Base-by-base conservation (phyloP, 208 protist genomes). In the Trypanosoma platydactyli region DNA sequence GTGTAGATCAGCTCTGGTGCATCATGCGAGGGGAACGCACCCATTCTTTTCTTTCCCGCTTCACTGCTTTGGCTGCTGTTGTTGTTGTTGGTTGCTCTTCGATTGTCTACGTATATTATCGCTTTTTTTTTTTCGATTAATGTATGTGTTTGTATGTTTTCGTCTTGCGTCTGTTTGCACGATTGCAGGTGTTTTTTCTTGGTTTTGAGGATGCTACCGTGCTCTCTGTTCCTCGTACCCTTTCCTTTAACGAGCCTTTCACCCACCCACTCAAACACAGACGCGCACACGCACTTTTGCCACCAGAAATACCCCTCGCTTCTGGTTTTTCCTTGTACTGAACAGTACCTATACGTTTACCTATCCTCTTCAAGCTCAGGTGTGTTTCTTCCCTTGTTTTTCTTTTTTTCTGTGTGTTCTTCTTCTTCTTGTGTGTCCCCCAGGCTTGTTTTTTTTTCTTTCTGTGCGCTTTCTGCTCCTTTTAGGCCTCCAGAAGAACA, bases 21-120 rank as follows among this genome's bases (percentile, higher is more conserved):
- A 65, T 94, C 89, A 58, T 92, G 85, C n/a, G 89, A 94, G 2
- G 89, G 89, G 76, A 86, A 91, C 35, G 79, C 89, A 33, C 89
- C 89, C 89, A 94, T 94, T n/a, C 12, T 24, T 20, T 5, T 5
- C 16, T 30, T 49, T 50, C 22, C 30, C 33, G 6, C n/a, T 25
- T 35, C 1, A 27, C 38, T 63, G 22, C 40, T 24, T 33, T 44
- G 46, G 11, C 13, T 44, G 24, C 46, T 67, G 1, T 33, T 52
- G 24, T 51, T 60, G 2, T 60, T 44, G 38, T 60, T 60, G 29
- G 27, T 5, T 12, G 5, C 33, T 38, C 33, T 38, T 38, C 33
- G 9, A 38, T 38, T 38, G 33, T 38, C 33, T 38, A 9, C 33
- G 5, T 11, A 38, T 33, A n/a, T 30, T 40, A 6, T 56, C 29